Evolutionary conservation across 2,329 filamentous ascomycete species (phyloP).

Genomic region (Penicillium vulpinum): DNA sequence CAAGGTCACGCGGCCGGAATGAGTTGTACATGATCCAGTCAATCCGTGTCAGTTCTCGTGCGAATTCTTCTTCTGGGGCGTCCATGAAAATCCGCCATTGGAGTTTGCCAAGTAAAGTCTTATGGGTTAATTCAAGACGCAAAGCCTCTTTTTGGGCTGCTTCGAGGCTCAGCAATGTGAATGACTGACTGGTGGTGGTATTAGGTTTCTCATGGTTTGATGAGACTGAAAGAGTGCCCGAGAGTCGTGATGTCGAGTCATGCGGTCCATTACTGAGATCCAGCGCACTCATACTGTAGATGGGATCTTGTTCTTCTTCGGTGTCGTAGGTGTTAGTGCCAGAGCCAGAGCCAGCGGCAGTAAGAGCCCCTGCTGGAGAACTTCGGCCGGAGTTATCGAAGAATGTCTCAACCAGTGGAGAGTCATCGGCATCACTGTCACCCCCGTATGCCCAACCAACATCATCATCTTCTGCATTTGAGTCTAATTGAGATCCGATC

Average conservation of each 20-base stretch:
- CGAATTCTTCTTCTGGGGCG: slow-evolving; percentile 78
- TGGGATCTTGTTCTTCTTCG: slow-evolving; percentile 39
- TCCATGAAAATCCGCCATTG: slow-evolving; percentile 92
- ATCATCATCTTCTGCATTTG: slow-evolving; percentile 82
- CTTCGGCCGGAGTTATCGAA: slow-evolving; percentile 44
- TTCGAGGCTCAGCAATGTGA: slow-evolving; percentile 53
- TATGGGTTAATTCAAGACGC: slow-evolving; percentile 67
- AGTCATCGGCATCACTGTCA: slow-evolving; percentile 61
- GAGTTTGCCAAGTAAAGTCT: slow-evolving; percentile 72
- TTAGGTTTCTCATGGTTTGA: slow-evolving; percentile 43
- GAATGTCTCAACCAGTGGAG: slow-evolving; percentile 44
- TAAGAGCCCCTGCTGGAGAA: slow-evolving; percentile 38
- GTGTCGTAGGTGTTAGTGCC: slow-evolving; percentile 22
- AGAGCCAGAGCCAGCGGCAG: slow-evolving; percentile 22
- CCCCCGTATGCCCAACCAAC: slow-evolving; percentile 79
- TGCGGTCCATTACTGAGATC: slow-evolving; percentile 42
- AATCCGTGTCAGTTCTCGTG: slow-evolving; percentile 87
- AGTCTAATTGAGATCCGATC: slow-evolving; percentile 75
- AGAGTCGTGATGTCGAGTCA: slow-evolving; percentile 41
- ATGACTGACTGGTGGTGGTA: slow-evolving; percentile 45
- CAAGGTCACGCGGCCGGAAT: slow-evolving; percentile 87
- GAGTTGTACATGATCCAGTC: slow-evolving; percentile 99
- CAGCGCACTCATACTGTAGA: slow-evolving; percentile 40
- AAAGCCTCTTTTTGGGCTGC: slow-evolving; percentile 78
- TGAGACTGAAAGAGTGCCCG: slow-evolving; percentile 40